Evolutionary conservation across 2,329 filamentous ascomycete genomes (phyloP).

Genomic region (Stachybotrys chartarum): DNA sequence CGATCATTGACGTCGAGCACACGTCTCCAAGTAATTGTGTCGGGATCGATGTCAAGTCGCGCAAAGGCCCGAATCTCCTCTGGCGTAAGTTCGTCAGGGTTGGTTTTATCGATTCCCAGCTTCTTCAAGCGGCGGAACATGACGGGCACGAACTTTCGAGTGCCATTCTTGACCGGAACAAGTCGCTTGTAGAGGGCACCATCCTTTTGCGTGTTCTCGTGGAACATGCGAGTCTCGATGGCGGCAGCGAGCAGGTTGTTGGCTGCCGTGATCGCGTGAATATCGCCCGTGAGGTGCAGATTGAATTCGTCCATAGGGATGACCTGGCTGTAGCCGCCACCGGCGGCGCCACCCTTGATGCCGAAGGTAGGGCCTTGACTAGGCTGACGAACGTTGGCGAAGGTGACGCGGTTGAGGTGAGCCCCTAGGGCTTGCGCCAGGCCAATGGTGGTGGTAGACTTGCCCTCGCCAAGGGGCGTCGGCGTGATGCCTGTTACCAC

Average conservation of each 20-base stretch:
- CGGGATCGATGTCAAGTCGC: constrained; percentile 91
- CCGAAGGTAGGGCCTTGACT: constrained; percentile 97
- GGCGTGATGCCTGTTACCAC: constrained; percentile 94
- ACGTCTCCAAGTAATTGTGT: constrained; percentile 94
- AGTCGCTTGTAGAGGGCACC: constrained; percentile 79
- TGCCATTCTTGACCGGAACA: constrained; percentile 84
- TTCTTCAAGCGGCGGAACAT: constrained; percentile 94
- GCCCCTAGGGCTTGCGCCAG: constrained; percentile 87
- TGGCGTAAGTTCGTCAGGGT: constrained; percentile 82
- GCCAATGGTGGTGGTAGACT: constrained; percentile 96
- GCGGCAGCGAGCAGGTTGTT: constrained; percentile 96
- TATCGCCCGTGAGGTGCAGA: constrained; percentile 93
- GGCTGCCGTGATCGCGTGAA: constrained; percentile 92
- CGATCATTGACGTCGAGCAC: constrained; percentile 97
- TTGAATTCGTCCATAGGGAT: constrained; percentile 99
- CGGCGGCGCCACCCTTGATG: constrained; percentile 96
- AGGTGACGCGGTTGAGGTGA: constrained; percentile 79
- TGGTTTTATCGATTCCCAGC: constrained; percentile 90
- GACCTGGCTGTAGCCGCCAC: constrained; percentile 96
- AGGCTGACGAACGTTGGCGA: constrained; percentile 95
- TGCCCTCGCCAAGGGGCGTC: constrained; percentile 92
- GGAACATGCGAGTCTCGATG: constrained; percentile 97
- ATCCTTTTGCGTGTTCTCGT: constrained; percentile 93
- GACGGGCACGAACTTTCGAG: constrained; percentile 76
- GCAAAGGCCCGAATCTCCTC: constrained; percentile 87